These are phyloP conservation scores for Lunularia cruciata DNA, from an alignment of 225 moss, liverwort and hornwort species.

Conservation along the genomic window DNA sequence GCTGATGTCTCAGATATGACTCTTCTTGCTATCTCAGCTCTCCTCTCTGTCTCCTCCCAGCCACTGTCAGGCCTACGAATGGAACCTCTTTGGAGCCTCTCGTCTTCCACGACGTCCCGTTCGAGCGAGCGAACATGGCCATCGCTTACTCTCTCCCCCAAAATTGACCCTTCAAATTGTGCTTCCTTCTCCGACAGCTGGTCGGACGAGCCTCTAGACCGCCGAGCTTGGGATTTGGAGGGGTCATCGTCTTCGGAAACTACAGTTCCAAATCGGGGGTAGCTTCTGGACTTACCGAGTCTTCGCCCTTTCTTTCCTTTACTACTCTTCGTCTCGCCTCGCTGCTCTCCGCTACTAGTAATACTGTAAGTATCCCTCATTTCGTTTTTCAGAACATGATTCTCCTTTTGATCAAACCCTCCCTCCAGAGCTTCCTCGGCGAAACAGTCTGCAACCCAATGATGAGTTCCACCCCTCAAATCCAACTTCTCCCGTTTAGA, in stretches of 20 bases:
- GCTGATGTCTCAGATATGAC: slow-evolving; percentile 35
- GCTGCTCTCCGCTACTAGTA: not conserved
- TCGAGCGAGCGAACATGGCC: slow-evolving; percentile 6
- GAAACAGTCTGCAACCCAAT: slow-evolving; percentile 49
- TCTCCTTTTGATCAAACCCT: slow-evolving; percentile 40
- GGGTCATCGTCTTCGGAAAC: slow-evolving; percentile 23
- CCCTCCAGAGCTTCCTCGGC: slow-evolving; percentile 28
- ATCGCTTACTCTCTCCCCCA: slow-evolving; percentile 21
- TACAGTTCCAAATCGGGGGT: slow-evolving; percentile 25
- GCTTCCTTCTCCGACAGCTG: slow-evolving; percentile 20
- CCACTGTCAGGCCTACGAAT: slow-evolving; percentile 26
- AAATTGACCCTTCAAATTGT: slow-evolving; percentile 10
- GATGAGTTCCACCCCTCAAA: slow-evolving; percentile 34
- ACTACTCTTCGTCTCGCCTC: slow-evolving; percentile 10
- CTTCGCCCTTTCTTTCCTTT: slow-evolving; percentile 29
- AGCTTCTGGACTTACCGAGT: slow-evolving; percentile 43
- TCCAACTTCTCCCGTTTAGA: slow-evolving; percentile 46
- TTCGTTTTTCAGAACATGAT: slow-evolving; percentile 32
- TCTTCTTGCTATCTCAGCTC: slow-evolving; percentile 43
- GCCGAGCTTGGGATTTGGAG: slow-evolving; percentile 17
- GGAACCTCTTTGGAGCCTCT: slow-evolving; percentile 39
- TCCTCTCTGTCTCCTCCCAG: slow-evolving; percentile 43
- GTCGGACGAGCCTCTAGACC: slow-evolving; percentile 18
- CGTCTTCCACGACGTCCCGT: slow-evolving; percentile 26
- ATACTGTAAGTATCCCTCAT: slow-evolving; percentile 23